Percentiles rank a stretch among this genome's conserved stretches.
phyloP scores from a whole-genome alignment of 306 rosid species.

The Carpinus fangiana region DNA sequence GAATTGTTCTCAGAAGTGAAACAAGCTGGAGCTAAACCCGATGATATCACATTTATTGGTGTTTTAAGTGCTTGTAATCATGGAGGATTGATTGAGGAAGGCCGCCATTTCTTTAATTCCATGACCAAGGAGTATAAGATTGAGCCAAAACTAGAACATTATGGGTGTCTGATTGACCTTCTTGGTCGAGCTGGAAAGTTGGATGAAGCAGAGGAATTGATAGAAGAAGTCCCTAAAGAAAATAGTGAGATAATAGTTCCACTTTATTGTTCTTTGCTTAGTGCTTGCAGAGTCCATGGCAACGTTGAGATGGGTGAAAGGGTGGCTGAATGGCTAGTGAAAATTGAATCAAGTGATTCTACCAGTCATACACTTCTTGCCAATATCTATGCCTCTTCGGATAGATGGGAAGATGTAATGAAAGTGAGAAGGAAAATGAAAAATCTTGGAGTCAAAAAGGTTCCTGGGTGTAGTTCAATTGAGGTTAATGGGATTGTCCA shows the following conservation, averaged over 20 bases:
- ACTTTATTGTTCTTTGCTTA: conserved; percentile 40
- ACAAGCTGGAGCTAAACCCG: conserved; percentile 33
- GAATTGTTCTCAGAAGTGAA: conserved; percentile 37
- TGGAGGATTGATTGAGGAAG: conserved; percentile 43
- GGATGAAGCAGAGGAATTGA: conserved; percentile 41
- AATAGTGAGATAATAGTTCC: conserved; percentile 20
- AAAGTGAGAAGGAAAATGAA: conserved; percentile 47
- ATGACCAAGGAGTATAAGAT: conserved; percentile 27
- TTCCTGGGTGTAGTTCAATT: conserved; percentile 41
- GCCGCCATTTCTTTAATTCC: conserved; percentile 24
- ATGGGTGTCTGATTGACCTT: conserved; percentile 38
- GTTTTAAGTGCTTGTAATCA: conserved; percentile 42
- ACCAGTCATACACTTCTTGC: conserved; percentile 40
- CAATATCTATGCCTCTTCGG: conserved; percentile 34
- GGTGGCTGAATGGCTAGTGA: conserved; percentile 25
- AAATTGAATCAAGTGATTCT: conserved; percentile 31
- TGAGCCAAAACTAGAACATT: conserved; percentile 43
- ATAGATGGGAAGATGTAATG: conserved; percentile 45
- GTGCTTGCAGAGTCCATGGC: conserved; percentile 47
- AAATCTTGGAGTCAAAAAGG: conserved; percentile 33
- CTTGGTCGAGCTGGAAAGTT: conserved; percentile 46
- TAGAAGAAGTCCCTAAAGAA: conserved; percentile 28
- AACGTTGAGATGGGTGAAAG: conserved; percentile 42
- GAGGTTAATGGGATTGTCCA: conserved; percentile 37
- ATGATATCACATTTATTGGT: conserved; percentile 44